These are phyloP conservation scores for Ricinus communis DNA, from an alignment of 345 rosid genomes.

Conservation along the genomic window DNA sequence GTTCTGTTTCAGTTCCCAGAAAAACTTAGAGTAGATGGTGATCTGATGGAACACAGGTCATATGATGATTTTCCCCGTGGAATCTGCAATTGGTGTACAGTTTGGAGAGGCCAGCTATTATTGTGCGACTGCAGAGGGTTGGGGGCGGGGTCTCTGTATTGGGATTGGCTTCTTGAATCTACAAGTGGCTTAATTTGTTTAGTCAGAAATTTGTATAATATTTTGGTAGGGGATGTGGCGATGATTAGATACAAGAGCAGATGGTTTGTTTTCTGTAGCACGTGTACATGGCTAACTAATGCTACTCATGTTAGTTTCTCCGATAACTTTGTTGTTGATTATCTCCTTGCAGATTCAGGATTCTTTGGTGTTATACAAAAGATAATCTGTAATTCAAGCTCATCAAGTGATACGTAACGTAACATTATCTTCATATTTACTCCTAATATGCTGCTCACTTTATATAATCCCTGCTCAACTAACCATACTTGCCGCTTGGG, in stretches of 20 bases:
- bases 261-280: slow-evolving; percentile 27
- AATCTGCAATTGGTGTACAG: slow-evolving; percentile 37
- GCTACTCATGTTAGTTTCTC: slow-evolving; percentile 29
- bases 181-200: slow-evolving; percentile 16
- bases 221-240: slow-evolving; percentile 28
- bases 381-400: slow-evolving; percentile 42
- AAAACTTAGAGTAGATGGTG: slow-evolving; percentile 33
- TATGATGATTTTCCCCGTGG: slow-evolving; percentile 5
- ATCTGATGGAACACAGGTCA: slow-evolving; percentile 19
- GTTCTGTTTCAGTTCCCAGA: slow-evolving; percentile 24
- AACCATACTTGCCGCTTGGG: no score
- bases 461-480: no score
- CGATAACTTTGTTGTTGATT: slow-evolving; percentile 14
- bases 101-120: slow-evolving; percentile 15
- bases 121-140: slow-evolving; percentile 7
- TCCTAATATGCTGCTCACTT: background rate
- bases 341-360: slow-evolving; percentile 40
- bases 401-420: slow-evolving; percentile 14
- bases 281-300: slow-evolving; percentile 53
- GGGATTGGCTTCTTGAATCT: slow-evolving; percentile 23
- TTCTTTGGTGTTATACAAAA: slow-evolving; percentile 37
- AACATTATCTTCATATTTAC: slow-evolving; percentile 22
- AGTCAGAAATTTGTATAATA: slow-evolving; percentile 43
- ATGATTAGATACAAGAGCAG: slow-evolving; percentile 33
- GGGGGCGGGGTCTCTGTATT: slow-evolving; percentile 17